Conservation (phyloP, 2,329 filamentous ascomycete genomes). For the Gnomoniopsis smithogilvyi region DNA sequence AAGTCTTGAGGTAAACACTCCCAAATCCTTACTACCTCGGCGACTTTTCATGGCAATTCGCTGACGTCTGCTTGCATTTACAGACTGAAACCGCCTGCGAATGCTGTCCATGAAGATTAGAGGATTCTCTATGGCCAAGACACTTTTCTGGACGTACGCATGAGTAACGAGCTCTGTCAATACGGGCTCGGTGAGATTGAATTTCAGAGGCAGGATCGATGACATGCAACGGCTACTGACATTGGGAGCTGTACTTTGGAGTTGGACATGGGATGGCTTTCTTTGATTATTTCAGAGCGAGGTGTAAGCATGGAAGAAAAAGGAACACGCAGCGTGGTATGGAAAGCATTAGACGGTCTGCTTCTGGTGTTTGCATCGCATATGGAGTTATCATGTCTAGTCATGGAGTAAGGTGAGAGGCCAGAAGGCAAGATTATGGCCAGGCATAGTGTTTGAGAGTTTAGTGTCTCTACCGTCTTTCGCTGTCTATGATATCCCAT, state of each 20-base stretch:
- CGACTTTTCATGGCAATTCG: too few species aligned
- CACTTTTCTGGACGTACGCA: neutral
- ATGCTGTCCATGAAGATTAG: neutral
- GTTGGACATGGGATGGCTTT: neutral
- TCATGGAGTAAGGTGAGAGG: neutral
- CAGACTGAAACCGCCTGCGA: constrained; percentile 8
- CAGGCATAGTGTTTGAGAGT: too few species aligned
- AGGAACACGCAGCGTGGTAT: neutral
- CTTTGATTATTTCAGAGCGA: neutral
- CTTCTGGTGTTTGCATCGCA: neutral
- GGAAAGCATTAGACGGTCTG: neutral
- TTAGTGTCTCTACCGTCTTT: too few species aligned
- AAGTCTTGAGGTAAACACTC: constrained; percentile 63
- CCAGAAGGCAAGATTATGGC: neutral
- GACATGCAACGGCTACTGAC: neutral
- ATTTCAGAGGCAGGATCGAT: neutral
- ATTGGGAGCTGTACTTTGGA: neutral
- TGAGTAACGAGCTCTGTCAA: neutral
- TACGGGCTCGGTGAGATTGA: neutral
- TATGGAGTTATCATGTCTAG: neutral
- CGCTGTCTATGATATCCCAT: neutral
- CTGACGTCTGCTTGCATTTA: neutral
- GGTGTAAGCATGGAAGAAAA: neutral
- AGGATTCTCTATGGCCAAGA: neutral
- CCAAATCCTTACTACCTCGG: neutral